A percentile compares a stretch with the other conserved stretches of the same genome.
These are phyloP conservation scores for Mycena filopes DNA, from an alignment of 768 basidiomycete species.

Conservation along the genomic window DNA sequence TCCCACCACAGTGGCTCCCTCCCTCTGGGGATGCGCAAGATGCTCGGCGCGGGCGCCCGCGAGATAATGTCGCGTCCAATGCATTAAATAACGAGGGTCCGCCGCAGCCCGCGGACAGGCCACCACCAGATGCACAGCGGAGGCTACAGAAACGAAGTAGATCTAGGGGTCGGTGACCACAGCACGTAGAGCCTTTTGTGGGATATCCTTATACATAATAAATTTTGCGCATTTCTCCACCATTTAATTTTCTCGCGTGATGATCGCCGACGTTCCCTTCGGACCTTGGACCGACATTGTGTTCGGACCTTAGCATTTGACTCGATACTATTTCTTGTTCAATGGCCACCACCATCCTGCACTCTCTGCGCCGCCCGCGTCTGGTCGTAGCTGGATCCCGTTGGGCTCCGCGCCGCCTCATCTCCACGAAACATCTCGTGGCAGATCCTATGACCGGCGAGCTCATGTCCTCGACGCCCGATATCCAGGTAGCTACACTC, in stretches of 20 bases:
- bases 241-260: no score
- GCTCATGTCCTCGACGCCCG: constrained; percentile 51
- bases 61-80: neutral
- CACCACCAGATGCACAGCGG: constrained; percentile 2
- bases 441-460: constrained; percentile 64
- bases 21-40: constrained; percentile 3
- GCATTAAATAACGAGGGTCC: constrained; percentile 1
- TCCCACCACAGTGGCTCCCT: constrained; percentile 28
- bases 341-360: constrained; percentile 22
- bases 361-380: constrained; percentile 26
- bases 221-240: neutral
- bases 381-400: constrained; percentile 9
- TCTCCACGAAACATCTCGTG: constrained; percentile 25
- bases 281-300: neutral
- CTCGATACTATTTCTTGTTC: neutral
- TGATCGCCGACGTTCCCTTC: no score
- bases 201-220: constrained; percentile 13
- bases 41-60: constrained; percentile 25
- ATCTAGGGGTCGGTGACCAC: constrained; percentile 12
- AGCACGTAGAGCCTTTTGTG: neutral
- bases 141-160: constrained; percentile 27
- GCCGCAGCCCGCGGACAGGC: constrained; percentile 16
- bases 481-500: constrained; percentile 58
- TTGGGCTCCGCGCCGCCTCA: constrained; percentile 28
- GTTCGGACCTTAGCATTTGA: neutral